phyloP scores from a whole-genome alignment of 805 yeast genomes.

The Cyberlindnera euphorbiiphila region DNA sequence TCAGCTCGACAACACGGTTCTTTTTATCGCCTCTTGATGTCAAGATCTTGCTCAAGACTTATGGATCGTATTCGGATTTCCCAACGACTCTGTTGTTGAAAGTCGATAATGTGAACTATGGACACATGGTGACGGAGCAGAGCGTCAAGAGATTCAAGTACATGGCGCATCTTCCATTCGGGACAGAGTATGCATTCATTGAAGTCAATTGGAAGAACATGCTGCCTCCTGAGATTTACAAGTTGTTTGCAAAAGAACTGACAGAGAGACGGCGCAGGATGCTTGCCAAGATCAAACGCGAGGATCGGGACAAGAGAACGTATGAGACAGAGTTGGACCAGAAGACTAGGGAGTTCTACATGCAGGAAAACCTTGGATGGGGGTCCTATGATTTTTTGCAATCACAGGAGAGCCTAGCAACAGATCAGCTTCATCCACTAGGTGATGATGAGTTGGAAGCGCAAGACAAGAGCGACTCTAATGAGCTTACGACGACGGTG shows the following conservation, averaged over 20 bases:
- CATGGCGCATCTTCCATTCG: constrained; percentile 76
- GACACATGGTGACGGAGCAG: constrained; percentile 59
- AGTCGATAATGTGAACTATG: constrained; percentile 69
- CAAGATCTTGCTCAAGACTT: constrained; percentile 61
- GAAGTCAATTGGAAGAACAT: constrained; percentile 77
- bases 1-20: constrained; percentile 60
- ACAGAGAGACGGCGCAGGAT: constrained; percentile 51
- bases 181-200: constrained; percentile 76
- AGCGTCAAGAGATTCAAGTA: constrained; percentile 61
- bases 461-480: constrained; percentile 8
- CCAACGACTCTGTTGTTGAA: constrained; percentile 62
- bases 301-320: constrained; percentile 54
- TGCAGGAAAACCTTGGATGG: constrained; percentile 45
- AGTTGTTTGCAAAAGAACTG: constrained; percentile 51
- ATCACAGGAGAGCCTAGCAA: constrained; percentile 6
- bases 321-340: constrained; percentile 58
- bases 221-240: constrained; percentile 41
- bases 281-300: constrained; percentile 46
- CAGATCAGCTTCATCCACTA: constrained; percentile 28
- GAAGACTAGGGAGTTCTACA: constrained; percentile 54
- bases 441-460: constrained; percentile 17
- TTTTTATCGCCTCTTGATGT: constrained; percentile 79
- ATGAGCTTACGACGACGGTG: constrained; percentile 48
- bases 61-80: constrained; percentile 56
- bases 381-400: constrained; percentile 32